Percentiles rank a stretch among this genome's conserved stretches.
phyloP scores from a whole-genome alignment of 305 asterid species.

The Solanum aculeatissimum region DNA sequence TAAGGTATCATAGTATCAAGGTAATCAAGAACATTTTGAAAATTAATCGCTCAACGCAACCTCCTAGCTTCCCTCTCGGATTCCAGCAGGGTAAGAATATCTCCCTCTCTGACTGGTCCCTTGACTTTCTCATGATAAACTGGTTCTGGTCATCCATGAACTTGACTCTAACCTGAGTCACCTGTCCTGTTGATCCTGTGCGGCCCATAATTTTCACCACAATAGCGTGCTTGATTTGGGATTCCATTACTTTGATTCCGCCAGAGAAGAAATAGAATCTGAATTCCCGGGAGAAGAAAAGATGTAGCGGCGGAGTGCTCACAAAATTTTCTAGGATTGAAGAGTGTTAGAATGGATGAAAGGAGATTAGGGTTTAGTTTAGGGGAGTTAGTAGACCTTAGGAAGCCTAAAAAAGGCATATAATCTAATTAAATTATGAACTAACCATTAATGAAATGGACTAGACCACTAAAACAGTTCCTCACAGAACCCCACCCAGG shows the following conservation, averaged over 20 bases:
- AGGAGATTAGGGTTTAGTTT: too few relatives aligned
- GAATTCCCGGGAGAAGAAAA: background rate
- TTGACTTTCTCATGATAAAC: too few relatives aligned
- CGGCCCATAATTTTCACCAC: constrained; percentile 10
- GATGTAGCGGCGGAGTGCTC: background rate
- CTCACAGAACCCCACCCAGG: too few relatives aligned
- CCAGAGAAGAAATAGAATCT: background rate
- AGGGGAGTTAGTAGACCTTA: too few relatives aligned
- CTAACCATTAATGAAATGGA: too few relatives aligned
- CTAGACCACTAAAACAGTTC: too few relatives aligned
- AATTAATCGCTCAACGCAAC: background rate
- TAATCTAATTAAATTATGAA: too few relatives aligned
- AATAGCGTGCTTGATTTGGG: background rate
- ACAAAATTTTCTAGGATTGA: background rate
- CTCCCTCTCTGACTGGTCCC: too few relatives aligned
- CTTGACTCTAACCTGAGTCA: background rate
- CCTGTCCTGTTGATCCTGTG: constrained; percentile 6
- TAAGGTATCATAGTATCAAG: background rate
- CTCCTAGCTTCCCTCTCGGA: constrained; percentile 3
- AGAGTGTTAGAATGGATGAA: too few relatives aligned
- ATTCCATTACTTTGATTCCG: background rate
- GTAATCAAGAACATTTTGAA: background rate
- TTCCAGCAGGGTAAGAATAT: background rate
- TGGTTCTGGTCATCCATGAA: too few relatives aligned
- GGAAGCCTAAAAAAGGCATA: too few relatives aligned